Conservation (phyloP, 2,329 filamentous ascomycete genomes). For the Biscogniauxia mediterranea region DNA sequence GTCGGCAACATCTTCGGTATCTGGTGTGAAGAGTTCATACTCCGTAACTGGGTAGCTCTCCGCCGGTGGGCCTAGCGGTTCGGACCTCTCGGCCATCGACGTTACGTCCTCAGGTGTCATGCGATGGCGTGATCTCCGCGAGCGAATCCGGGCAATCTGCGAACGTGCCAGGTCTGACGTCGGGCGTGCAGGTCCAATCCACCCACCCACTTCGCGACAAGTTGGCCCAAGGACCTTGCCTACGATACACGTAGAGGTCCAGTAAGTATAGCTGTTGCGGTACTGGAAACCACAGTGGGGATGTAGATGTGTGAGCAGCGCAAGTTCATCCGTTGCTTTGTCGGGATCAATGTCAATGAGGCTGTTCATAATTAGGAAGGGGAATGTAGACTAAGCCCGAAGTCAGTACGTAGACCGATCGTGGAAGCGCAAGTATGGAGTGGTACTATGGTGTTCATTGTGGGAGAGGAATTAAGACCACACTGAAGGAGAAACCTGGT, state of each 20-base stretch:
- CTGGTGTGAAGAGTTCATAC: conserved; percentile 60
- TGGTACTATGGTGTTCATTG: neutral
- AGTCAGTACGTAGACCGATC: neutral
- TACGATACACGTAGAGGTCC: conserved; percentile 69
- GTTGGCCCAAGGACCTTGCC: conserved; percentile 74
- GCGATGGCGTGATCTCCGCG: conserved; percentile 54
- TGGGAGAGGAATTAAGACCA: neutral
- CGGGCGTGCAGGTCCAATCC: conserved; percentile 70
- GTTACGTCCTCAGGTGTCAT: conserved; percentile 60
- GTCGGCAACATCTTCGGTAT: conserved; percentile 58
- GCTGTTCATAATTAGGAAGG: conserved; percentile 76
- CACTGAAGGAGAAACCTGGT: neutral
- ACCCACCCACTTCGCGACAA: conserved; percentile 68
- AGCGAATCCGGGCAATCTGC: conserved; percentile 68
- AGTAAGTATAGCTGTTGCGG: conserved; percentile 71
- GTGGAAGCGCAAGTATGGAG: neutral
- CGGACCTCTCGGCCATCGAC: conserved; percentile 65
- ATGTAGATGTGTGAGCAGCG: conserved; percentile 65
- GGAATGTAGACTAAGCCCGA: conserved; percentile 52
- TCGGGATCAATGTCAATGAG: conserved; percentile 74
- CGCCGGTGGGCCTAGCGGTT: conserved; percentile 64
- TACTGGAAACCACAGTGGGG: conserved; percentile 75
- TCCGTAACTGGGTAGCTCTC: conserved; percentile 64
- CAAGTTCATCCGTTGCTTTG: conserved; percentile 61
- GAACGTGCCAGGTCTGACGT: conserved; percentile 65